Evolutionary conservation across 2,329 filamentous ascomycete species (phyloP).

Genomic region (Stachybotrys chlorohalonatus): DNA sequence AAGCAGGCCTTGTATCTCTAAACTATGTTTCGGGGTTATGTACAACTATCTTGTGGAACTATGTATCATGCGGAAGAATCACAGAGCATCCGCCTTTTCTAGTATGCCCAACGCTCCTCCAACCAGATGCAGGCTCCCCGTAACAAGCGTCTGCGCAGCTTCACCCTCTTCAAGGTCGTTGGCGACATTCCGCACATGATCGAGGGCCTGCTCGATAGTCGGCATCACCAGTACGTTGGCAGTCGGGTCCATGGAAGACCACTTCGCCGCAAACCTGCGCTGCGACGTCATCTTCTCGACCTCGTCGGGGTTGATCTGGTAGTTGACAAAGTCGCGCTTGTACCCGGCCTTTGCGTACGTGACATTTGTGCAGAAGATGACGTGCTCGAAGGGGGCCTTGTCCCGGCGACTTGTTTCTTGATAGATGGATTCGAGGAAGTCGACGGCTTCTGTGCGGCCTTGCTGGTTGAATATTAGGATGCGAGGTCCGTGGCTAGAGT

Average conservation of each 20-base stretch:
- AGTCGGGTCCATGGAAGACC: slow-evolving; percentile 35
- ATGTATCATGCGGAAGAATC: not conserved
- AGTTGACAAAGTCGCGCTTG: slow-evolving; percentile 49
- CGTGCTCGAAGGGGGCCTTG: slow-evolving; percentile 53
- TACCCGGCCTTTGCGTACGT: slow-evolving; percentile 42
- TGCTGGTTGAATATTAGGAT: slow-evolving; percentile 86
- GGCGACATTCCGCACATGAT: slow-evolving; percentile 30
- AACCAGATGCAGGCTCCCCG: slow-evolving; percentile 55
- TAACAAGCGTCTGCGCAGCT: slow-evolving; percentile 41
- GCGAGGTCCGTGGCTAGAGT: slow-evolving; percentile 26
- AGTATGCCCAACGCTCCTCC: slow-evolving; percentile 43
- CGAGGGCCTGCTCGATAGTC: slow-evolving; percentile 45
- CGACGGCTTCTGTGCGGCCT: slow-evolving; percentile 42
- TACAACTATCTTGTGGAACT: not conserved
- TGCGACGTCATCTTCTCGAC: slow-evolving; percentile 44
- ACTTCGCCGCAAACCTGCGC: slow-evolving; percentile 42
- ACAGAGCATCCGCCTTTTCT: slow-evolving; percentile 36
- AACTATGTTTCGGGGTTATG: not conserved
- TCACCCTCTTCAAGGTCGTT: slow-evolving; percentile 19
- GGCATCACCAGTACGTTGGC: slow-evolving; percentile 37
- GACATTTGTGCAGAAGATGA: slow-evolving; percentile 75
- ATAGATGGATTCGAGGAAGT: slow-evolving; percentile 42
- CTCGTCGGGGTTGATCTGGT: slow-evolving; percentile 40
- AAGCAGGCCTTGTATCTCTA: not conserved
- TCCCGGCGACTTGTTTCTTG: slow-evolving; percentile 20